Percentiles rank a stretch among this genome's conserved stretches.
These are phyloP conservation scores for Tanacetum coccineum DNA, from an alignment of 129 eudicot species.

Conservation along the genomic window DNA sequence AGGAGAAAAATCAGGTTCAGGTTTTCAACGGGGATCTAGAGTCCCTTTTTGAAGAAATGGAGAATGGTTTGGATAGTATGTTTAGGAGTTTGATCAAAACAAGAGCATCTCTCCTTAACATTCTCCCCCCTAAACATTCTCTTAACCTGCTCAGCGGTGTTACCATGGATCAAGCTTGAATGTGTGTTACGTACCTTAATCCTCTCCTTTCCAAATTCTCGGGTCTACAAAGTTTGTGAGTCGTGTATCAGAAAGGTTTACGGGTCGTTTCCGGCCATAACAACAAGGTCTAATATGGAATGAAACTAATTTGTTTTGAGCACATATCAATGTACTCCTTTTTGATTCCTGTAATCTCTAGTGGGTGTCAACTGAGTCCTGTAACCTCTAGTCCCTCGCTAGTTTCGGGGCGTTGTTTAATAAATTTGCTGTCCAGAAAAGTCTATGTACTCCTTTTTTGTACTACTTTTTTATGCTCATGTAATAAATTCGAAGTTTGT, in stretches of 20 bases:
- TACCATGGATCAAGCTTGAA: constrained; percentile 34
- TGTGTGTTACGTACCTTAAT: background rate
- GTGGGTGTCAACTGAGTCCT: no score
- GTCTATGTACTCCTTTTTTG: constrained; percentile 30
- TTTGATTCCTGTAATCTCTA: background rate
- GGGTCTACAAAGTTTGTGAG: constrained; percentile 29
- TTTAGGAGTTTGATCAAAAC: constrained; percentile 50
- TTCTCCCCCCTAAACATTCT: constrained; percentile 33
- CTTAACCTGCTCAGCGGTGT: constrained; percentile 30
- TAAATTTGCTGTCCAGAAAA: no score
- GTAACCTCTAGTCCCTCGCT: no score
- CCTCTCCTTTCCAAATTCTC: constrained; percentile 1
- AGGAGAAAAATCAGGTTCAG: constrained; percentile 29
- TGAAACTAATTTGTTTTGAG: constrained; percentile 25
- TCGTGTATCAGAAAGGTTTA: constrained; percentile 29
- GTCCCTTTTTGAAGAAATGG: constrained; percentile 36
- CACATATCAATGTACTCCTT: constrained; percentile 28
- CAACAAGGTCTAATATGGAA: constrained; percentile 24
- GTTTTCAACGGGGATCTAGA: constrained; percentile 41
- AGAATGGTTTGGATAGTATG: constrained; percentile 43
- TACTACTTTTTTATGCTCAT: constrained; percentile 31
- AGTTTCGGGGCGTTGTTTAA: no score
- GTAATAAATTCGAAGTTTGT: constrained; percentile 30
- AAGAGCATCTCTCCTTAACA: constrained; percentile 47
- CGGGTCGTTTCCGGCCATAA: constrained; percentile 12